Evolutionary conservation across 257 asterid species (phyloP).

Genomic region (Agastache rugosa): DNA sequence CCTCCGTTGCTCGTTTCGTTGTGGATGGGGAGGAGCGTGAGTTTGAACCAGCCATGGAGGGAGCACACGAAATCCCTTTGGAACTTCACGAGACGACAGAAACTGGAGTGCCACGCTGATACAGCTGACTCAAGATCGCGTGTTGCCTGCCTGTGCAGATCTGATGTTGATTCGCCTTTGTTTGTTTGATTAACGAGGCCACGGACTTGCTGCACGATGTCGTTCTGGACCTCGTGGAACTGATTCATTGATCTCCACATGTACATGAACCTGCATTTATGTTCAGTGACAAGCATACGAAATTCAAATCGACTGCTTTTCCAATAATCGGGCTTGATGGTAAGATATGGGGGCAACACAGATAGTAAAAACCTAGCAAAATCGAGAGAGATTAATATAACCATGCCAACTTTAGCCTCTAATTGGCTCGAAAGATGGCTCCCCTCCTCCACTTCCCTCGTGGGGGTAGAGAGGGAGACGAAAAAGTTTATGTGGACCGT

Average conservation of each 20-base stretch:
- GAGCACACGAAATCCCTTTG: conserved; percentile 76
- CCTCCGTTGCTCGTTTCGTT: conserved; percentile 45
- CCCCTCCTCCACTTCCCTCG: background rate
- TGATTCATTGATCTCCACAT: conserved; percentile 99
- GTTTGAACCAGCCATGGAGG: conserved; percentile 93
- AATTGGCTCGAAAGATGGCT: background rate
- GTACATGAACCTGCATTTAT: conserved; percentile 84
- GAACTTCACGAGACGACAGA: conserved; percentile 77
- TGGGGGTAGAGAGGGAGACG: background rate
- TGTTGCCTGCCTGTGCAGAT: conserved; percentile 91
- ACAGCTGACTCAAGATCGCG: conserved; percentile 96
- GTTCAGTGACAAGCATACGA: conserved; percentile 3
- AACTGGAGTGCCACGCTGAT: conserved; percentile 88
- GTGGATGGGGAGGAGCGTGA: conserved; percentile 69
- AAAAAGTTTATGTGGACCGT: background rate
- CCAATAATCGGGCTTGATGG: background rate
- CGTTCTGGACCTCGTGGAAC: conserved; percentile 81
- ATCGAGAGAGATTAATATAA: background rate
- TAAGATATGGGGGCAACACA: background rate
- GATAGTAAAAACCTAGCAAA: background rate
- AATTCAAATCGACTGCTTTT: background rate
- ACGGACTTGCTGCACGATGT: conserved; percentile 91
- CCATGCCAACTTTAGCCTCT: background rate
- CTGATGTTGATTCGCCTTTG: conserved; percentile 79
- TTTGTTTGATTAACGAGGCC: conserved; percentile 69